Evolutionary conservation across 2,329 filamentous ascomycete genomes (phyloP).

Genomic region (Epichloe sibirici): DNA sequence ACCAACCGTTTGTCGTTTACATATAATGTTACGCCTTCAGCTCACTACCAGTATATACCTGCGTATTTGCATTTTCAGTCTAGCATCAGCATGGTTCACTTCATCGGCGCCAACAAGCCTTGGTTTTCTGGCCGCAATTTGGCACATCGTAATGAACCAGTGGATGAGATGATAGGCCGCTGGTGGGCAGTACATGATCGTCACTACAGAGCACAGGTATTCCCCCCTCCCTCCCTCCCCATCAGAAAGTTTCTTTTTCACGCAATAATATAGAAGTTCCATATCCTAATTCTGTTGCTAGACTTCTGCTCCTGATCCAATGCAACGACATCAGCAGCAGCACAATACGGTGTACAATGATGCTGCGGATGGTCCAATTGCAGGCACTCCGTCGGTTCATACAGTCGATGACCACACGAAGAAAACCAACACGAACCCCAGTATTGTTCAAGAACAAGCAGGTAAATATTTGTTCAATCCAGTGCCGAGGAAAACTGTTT

Average conservation of each 20-base stretch:
- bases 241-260: not conserved
- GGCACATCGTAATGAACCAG: conserved; percentile 46
- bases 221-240: conserved; percentile 10
- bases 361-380: not conserved
- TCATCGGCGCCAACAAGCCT: conserved; percentile 84
- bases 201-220: conserved; percentile 54
- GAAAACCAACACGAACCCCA: not conserved
- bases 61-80: conserved; percentile 89
- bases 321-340: not conserved
- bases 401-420: not conserved
- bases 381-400: not conserved
- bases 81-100: conserved; percentile 82
- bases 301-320: not conserved
- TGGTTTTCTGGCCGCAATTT: conserved; percentile 58
- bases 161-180: conserved; percentile 69
- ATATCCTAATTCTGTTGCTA: not conserved
- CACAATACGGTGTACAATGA: not conserved
- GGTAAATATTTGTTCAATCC: not conserved
- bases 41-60: conserved; percentile 93
- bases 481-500: not conserved
- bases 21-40: conserved; percentile 95
- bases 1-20: conserved; percentile 86
- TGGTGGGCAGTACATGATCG: conserved; percentile 95
- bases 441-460: not conserved
- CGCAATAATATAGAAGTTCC: not conserved